These are phyloP conservation scores for Stagonosporopsis vannaccii DNA, from an alignment of 2,329 filamentous ascomycete species.

Conservation along the genomic window DNA sequence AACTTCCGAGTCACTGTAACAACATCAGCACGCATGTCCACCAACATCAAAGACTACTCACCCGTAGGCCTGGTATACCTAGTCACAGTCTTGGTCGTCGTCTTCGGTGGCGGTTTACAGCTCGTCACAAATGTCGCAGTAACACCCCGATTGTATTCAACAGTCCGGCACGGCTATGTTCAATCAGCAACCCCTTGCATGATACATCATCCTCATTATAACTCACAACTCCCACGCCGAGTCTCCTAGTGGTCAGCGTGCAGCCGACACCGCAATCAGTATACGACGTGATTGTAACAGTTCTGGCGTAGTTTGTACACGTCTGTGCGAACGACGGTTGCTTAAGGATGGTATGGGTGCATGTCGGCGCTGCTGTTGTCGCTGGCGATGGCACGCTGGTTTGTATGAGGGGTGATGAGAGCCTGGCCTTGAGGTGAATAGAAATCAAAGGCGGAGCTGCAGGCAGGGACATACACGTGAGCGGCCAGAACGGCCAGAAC, in stretches of 20 bases:
- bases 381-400: background rate
- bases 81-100: background rate
- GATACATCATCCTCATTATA: background rate
- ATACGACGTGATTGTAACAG: slow-evolving; percentile 34
- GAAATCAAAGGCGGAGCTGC: background rate
- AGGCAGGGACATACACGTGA: background rate
- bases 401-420: slow-evolving; percentile 1
- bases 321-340: slow-evolving; percentile 24
- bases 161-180: slow-evolving; percentile 28
- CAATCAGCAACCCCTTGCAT: slow-evolving; percentile 1
- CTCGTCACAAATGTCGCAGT: slow-evolving; percentile 7
- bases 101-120: slow-evolving; percentile 1
- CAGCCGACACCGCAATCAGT: slow-evolving; percentile 38
- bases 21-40: background rate
- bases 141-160: slow-evolving; percentile 27
- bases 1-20: background rate
- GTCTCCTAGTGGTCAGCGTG: slow-evolving; percentile 20
- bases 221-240: slow-evolving; percentile 39
- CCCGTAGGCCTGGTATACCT: slow-evolving; percentile 1
- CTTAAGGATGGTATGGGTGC: slow-evolving; percentile 26
- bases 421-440: background rate
- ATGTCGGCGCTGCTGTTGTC: slow-evolving; percentile 16
- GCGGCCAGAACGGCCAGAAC: background rate
- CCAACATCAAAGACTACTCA: background rate
- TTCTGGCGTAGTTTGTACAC: slow-evolving; percentile 36